These are phyloP conservation scores for Gossypium laxum DNA, from an alignment of 441 rosid species.

Conservation along the genomic window DNA sequence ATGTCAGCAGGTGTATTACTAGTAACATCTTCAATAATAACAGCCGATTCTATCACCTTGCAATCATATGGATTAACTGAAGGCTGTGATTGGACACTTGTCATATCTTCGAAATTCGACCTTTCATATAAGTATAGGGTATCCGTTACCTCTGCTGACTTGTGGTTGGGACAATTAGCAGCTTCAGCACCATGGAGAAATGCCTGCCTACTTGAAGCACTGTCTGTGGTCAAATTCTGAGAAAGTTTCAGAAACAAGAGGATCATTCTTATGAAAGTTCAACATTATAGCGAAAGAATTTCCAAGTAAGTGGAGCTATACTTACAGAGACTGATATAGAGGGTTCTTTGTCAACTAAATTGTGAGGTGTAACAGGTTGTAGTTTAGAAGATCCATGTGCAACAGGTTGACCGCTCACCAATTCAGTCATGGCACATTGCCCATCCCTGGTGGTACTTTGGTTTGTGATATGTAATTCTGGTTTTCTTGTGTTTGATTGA, in stretches of 20 bases:
- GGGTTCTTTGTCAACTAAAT: slow-evolving; percentile 22
- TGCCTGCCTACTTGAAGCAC: slow-evolving; percentile 22
- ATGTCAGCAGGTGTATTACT: slow-evolving; percentile 30
- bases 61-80: slow-evolving; percentile 21
- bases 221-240: slow-evolving; percentile 27
- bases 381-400: slow-evolving; percentile 18
- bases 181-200: slow-evolving; percentile 24
- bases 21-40: slow-evolving; percentile 65
- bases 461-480: slow-evolving; percentile 25
- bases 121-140: slow-evolving; percentile 6
- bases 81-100: slow-evolving; percentile 20
- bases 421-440: slow-evolving; percentile 12
- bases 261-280: slow-evolving; percentile 15
- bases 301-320: neutral
- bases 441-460: slow-evolving; percentile 19
- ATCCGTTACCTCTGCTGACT: slow-evolving; percentile 18
- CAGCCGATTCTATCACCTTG: slow-evolving; percentile 19
- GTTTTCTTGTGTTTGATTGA: slow-evolving; percentile 20
- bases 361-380: slow-evolving; percentile 16
- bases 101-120: slow-evolving; percentile 21
- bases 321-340: slow-evolving; percentile 32
- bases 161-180: slow-evolving; percentile 17
- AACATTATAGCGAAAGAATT: neutral
- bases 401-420: slow-evolving; percentile 21
- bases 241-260: slow-evolving; percentile 8